These are phyloP conservation scores for Boletus speciosus DNA, from an alignment of 768 basidiomycete species.

Conservation along the genomic window DNA sequence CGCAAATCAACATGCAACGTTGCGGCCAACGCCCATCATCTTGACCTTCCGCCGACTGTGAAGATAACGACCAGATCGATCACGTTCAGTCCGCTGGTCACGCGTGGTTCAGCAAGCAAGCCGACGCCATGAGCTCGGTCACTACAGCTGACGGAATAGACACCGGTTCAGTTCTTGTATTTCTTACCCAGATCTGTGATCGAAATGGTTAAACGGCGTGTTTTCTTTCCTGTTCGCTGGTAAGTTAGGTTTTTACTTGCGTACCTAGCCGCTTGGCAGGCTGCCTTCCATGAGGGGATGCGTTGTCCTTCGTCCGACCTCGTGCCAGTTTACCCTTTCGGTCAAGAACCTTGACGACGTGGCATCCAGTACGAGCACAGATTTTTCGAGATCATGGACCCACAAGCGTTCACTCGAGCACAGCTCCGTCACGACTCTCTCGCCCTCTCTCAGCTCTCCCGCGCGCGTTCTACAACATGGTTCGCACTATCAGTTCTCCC, in stretches of 20 bases:
- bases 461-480: constrained; percentile 7
- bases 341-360: constrained; percentile 26
- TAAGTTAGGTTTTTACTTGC: constrained; percentile 11
- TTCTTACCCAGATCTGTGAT: constrained; percentile 16
- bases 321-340: constrained; percentile 30
- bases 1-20: constrained; percentile 4
- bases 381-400: constrained; percentile 17
- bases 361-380: constrained; percentile 21
- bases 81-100: background rate
- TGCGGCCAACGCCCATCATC: constrained; percentile 5
- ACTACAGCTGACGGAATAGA: constrained; percentile 4
- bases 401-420: constrained; percentile 16
- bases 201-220: constrained; percentile 12
- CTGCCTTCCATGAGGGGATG: constrained; percentile 27
- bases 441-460: background rate
- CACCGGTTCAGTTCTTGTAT: constrained; percentile 1
- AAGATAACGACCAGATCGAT: constrained; percentile 3
- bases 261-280: constrained; percentile 20
- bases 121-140: constrained; percentile 1
- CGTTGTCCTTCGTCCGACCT: constrained; percentile 23
- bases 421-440: constrained; percentile 21
- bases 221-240: constrained; percentile 9
- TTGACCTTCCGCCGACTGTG: background rate
- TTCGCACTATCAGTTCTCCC: constrained; percentile 22
- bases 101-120: constrained; percentile 1